Evolutionary conservation across 1,139 yeast genomes (phyloP), one percentile per base, ranked within the genome.

Genomic region (Yamadazyma atlantica): DNA sequence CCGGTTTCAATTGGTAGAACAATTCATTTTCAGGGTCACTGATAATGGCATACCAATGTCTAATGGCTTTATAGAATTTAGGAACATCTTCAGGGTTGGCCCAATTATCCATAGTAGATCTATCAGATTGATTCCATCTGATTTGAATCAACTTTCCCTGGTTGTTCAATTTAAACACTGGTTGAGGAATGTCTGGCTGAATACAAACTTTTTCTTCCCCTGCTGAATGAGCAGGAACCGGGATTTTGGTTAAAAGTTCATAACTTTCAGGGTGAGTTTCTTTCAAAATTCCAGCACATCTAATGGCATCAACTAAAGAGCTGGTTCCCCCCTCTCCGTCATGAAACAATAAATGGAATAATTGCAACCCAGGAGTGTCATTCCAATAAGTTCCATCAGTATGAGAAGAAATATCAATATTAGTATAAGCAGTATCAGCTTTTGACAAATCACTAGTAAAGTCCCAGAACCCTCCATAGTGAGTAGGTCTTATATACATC

Each of bases 341-440:
- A 46, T 78, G 84, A 48, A 64, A 73, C 38, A 84, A 66, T 45
- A 83, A 63, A 54, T 84, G 92, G 64, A 84, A 82, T 41, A 83
- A 63, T 55, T 84, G 90, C 38, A 84, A 64, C 0, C 88, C 89
- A 0, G 90, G 89, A 1, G 89, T 78, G 44, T 83, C 85, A 12
- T 82, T 72, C 86, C 88, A 84, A 54, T 84, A 84, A 2, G 90
- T 83, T 1, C 90, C 90, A 55, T 84, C 90, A 3, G 89, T 82
- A 53, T 84, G 92, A 15, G 78, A 64, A 13, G 79, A 78, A 42
- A 84, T 76, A 46, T 80, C 85, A 43, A 82, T 66, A 52, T 81
- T 80, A 17, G 89, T 82, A 55, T 84, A 84, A 2, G 90, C 92
- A 3, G 88, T 81, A 54, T 84, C 92, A 40, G 79, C 78, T 61